Base-by-base conservation (phyloP, 2,329 filamentous ascomycete genomes). In the Ophiocordyceps australis region DNA sequence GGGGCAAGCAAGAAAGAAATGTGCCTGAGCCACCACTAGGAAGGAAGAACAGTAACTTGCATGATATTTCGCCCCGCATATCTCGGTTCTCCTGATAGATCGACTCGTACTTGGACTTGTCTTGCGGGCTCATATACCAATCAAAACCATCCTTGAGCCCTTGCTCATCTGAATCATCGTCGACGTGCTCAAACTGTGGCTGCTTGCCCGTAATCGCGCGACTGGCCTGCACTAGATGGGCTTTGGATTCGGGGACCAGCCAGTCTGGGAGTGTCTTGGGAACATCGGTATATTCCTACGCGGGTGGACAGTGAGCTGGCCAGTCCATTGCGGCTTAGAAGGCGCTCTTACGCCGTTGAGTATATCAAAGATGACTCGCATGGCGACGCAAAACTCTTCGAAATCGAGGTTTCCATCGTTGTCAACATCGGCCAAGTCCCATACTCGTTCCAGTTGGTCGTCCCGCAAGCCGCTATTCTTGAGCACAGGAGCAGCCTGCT, bases 301-400 rank as follows among this genome's bases (percentile, higher is more conserved):
- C 17, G 17, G 7, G 17, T 7, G 5, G 10, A 9, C 5, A 4
- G 9, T 30, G 9, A 30, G 29, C 17, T 18, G 12, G 14, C 15
- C 9, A 3, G 10, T 17, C 11, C 17, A 19, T 7, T 7, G 14
- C n/a, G 9, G 1, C 3, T 20, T n/a, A 24, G 10, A 16, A 23
- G 13, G 17, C 17, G 17, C 26, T 36, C n/a, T 28, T 63, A 91
- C 81, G 41, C 89, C 89, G 45, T 98, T 98, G 40, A 98, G 74
- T 37, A 95, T 59, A 49, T 98, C 89, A 51, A 95, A 98, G 42
- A 95, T 94, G 43, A 98, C 60, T 44, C 89, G 72, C 89, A 98
- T 98, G 20, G 85, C 89, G 30, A 98, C 89, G 52, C 89, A 98
- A 51, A 98, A 98, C 62, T 98, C 89, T 57, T 98, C 89, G 58